Evolutionary conservation across 129 eudicot species (phyloP).

Genomic region (Saposhnikovia divaricata): DNA sequence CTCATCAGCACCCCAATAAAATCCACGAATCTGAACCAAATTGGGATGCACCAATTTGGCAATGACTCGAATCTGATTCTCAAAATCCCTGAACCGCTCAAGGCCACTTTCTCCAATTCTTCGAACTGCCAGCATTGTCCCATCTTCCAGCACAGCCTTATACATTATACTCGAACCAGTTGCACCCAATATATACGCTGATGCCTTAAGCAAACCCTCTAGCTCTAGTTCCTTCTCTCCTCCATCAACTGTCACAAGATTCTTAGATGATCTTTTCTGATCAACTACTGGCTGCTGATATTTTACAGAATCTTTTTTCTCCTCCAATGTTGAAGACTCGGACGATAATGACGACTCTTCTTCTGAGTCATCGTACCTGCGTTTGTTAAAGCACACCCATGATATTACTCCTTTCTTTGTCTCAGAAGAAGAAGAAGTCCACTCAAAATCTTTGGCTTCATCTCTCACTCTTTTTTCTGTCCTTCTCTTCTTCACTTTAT

Average conservation of each 20-base stretch:
- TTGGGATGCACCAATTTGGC: conserved; percentile 86
- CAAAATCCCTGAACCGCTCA: conserved; percentile 82
- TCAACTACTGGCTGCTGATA: conserved; percentile 16
- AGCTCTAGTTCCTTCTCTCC: conserved; percentile 70
- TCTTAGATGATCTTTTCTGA: conserved; percentile 29
- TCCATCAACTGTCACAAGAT: conserved; percentile 76
- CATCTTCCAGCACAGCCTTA: conserved; percentile 90
- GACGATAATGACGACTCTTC: conserved; percentile 20
- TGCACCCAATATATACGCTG: conserved; percentile 84
- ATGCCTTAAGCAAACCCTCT: conserved; percentile 80
- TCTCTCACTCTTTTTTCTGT: conserved; percentile 19
- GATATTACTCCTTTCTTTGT: conserved; percentile 46
- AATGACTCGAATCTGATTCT: conserved; percentile 65
- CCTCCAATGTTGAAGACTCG: conserved; percentile 29
- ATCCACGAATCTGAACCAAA: conserved; percentile 87
- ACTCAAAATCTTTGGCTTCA: conserved; percentile 40
- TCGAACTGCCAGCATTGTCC: conserved; percentile 71
- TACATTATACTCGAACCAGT: conserved; percentile 83
- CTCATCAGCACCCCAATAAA: conserved; percentile 90
- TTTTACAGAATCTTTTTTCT: conserved; percentile 7
- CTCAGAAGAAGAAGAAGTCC: conserved; percentile 48
- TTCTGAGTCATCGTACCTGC: conserved; percentile 31
- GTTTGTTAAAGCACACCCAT: conserved; percentile 59
- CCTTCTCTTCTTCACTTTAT: conserved; percentile 30
- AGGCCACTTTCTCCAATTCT: conserved; percentile 74